Base-by-base conservation (phyloP, 2,329 filamentous ascomycete species). In the Exophiala phaeomuriformis region DNA sequence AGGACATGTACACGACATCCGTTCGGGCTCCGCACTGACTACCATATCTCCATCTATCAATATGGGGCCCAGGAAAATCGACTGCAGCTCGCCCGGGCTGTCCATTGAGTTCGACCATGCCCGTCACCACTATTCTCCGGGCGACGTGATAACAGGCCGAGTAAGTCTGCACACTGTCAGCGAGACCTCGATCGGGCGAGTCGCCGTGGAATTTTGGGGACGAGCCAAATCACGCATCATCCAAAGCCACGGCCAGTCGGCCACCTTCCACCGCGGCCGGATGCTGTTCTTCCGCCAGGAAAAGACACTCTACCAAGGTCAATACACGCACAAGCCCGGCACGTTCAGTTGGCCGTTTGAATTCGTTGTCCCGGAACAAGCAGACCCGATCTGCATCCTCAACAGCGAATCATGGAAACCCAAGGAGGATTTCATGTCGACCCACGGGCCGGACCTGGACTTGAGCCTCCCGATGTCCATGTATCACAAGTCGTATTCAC, bases 311-410 rank as follows among this genome's bases (percentile, higher is more conserved):
- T 62, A 60, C 41, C 48, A 59, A 42, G 56, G 58, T 10, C 55
- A 60, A 41, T 60, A 60, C 47, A 62, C 58, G 2, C 56, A 62
- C 45, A 57, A 58, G 37, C 51, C 60, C 7, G 58, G 58, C 47
- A 49, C 51, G 6, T 59, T 57, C 49, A 52, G 56, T 10, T 62
- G 58, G 58, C 53, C 58, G 8, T 62, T 62, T 43, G 49, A 57
- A 32, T 51, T 60, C 36, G 43, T 49, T 4, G 49, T 62, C 8
- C 58, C 60, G 10, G 42, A 46, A 9, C 52, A 54, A 30, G 56
- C 60, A 10, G 55, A 62, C 35, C 51, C 52, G 8, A 12, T n/a
- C 9, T 47, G 45, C 5, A 55, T 60, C 5, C 47, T 58, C 33
- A 33, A 19, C 7, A 47, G 54, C 9, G 49, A 62, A 27, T 56